Conservation (phyloP, 441 rosid genomes). For the Metrosideros polymorpha region DNA sequence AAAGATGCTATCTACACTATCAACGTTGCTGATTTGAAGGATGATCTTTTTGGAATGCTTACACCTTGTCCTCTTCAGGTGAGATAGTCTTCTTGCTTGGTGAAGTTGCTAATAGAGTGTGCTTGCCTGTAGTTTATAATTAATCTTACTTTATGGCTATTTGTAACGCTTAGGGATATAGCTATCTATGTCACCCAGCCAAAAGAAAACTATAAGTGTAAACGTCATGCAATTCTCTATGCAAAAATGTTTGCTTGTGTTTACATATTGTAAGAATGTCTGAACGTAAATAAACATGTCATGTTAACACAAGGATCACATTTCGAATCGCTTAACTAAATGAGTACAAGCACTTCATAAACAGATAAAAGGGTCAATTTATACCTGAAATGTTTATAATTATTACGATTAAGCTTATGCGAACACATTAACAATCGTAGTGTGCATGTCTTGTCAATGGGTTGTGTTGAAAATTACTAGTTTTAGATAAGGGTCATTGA, state of each 20-base stretch:
- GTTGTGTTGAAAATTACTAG: neutral
- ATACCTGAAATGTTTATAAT: neutral
- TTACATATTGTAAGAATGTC: neutral
- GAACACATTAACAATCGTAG: neutral
- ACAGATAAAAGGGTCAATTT: neutral
- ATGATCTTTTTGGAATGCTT: neutral
- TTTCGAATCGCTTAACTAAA: neutral
- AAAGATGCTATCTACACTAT: constrained; percentile 1
- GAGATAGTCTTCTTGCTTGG: neutral
- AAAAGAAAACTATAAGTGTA: neutral
- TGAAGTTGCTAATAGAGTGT: neutral
- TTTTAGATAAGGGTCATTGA: neutral
- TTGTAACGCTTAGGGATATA: neutral
- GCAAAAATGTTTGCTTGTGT: neutral
- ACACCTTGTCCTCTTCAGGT: neutral
- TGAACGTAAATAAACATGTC: neutral
- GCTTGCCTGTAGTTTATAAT: neutral
- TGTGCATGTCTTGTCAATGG: neutral
- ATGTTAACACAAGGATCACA: neutral
- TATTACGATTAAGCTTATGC: neutral
- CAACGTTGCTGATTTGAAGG: neutral
- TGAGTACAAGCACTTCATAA: neutral
- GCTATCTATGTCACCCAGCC: neutral
- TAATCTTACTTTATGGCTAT: neutral
- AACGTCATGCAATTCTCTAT: neutral